Percentiles rank a stretch among this genome's conserved stretches.
phyloP scores from a whole-genome alignment of 1,284 basidiomycete species.

The Leccinum fallax region DNA sequence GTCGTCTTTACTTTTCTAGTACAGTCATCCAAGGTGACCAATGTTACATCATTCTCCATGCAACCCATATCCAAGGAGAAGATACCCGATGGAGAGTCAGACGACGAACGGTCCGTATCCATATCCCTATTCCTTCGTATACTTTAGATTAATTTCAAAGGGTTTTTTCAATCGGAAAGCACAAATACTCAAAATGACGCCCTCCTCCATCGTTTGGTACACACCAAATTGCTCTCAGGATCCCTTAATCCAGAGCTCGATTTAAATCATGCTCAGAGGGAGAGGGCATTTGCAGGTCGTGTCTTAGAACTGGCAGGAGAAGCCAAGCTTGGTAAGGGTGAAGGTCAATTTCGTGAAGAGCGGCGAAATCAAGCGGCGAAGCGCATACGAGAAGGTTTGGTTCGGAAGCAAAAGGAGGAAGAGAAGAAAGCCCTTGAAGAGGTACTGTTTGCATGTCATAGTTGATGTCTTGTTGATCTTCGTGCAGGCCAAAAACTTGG shows the following conservation, averaged over 20 bases:
- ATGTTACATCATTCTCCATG: slow-evolving; percentile 46
- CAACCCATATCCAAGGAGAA: slow-evolving; percentile 33
- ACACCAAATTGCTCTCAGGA: slow-evolving; percentile 74
- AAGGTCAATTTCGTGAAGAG: slow-evolving; percentile 54
- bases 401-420: slow-evolving; percentile 59
- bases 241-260: slow-evolving; percentile 63
- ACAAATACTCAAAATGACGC: slow-evolving; percentile 76
- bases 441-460: slow-evolving; percentile 40
- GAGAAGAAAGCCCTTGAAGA: slow-evolving; percentile 60
- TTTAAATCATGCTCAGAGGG: slow-evolving; percentile 62
- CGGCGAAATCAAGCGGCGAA: slow-evolving; percentile 72
- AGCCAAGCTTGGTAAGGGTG: slow-evolving; percentile 72
- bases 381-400: slow-evolving; percentile 66
- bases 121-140: neutral
- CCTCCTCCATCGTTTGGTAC: slow-evolving; percentile 71
- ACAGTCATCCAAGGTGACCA: slow-evolving; percentile 77
- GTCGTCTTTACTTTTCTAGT: slow-evolving; percentile 1
- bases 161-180: slow-evolving; percentile 39
- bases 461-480: slow-evolving; percentile 8
- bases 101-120: slow-evolving; percentile 29
- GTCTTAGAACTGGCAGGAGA: slow-evolving; percentile 67
- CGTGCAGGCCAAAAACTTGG: slow-evolving; percentile 70
- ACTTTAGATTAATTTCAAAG: neutral
- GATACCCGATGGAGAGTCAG: slow-evolving; percentile 53
- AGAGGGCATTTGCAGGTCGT: slow-evolving; percentile 72